Evolutionary conservation across 2,329 filamentous ascomycete species (phyloP), one percentile per base, ranked within the genome.

Genomic region (Harringtonia lauricola): DNA sequence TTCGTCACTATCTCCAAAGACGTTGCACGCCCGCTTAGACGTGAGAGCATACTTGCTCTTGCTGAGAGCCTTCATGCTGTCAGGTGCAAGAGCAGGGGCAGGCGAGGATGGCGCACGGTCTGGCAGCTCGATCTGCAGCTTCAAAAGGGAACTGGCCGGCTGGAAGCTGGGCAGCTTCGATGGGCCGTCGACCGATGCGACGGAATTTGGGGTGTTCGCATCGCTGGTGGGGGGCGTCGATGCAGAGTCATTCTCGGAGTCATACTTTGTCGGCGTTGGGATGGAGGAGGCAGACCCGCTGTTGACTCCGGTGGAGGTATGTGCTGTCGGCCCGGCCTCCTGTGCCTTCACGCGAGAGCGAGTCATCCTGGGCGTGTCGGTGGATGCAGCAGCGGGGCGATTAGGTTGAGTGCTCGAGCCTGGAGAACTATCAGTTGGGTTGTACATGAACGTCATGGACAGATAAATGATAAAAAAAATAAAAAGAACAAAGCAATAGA

Each of bases 31-130:
- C 42, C 62, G 56, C 49, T 71, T 62, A 19, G 49, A 54, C 13
- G 60, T 62, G 53, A 76, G 57, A 2, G 72, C 64, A 48, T 66
- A 72, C 40, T 70, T 61, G 59, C 70, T 79, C 9, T 62, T 62
- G 36, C 62, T 65, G 36, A 75, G 59, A 46, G 66, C 61, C 39
- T 62, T 59, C n/a, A 63, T 65, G 43, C 68, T 66, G 35, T 62
- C 61, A 12, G 66, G 62, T 21, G 68, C 64, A 51, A 61, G 64
- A n/a, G 68, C 55, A 2, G 17, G 21, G 2, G 35, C 33, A n/a
- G 21, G 19, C 6, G 37, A 2, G 26, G 47, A 53, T 37, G 53
- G 53, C 40, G 13, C 29, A 22, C 61, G 57, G 12, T 48, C 42
- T 8, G 60, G 57, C 28, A 62, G 45, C 4, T 56, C 57, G 8